These are phyloP conservation scores for Nicotiana benthamiana DNA, from an alignment of 257 asterid species.

Conservation along the genomic window DNA sequence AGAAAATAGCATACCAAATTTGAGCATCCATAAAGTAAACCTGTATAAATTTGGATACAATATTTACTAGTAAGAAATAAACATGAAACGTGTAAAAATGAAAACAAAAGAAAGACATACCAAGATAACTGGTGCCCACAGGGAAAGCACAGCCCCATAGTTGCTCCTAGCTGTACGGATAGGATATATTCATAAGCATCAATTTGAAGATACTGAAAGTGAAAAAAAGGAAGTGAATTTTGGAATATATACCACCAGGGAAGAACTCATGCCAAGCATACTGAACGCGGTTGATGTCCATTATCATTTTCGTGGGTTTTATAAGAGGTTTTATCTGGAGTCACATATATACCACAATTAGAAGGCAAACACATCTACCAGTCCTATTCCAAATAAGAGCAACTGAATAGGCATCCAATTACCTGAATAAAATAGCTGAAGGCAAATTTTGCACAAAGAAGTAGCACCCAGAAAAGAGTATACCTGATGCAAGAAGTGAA, in stretches of 20 bases:
- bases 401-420: conserved; percentile 20
- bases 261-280: conserved; percentile 96
- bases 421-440: conserved; percentile 85
- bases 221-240: conserved; percentile 4
- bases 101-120: conserved; percentile 37
- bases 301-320: conserved; percentile 70
- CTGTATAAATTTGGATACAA: conserved; percentile 26
- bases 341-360: conserved; percentile 15
- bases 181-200: conserved; percentile 18
- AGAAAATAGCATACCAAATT: conserved; percentile 87
- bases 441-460: conserved; percentile 63
- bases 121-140: conserved; percentile 86
- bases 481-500: conserved; percentile 46
- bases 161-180: conserved; percentile 58
- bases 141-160: conserved; percentile 59
- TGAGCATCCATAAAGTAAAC: conserved; percentile 96
- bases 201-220: conserved; percentile 9
- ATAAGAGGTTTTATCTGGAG: conserved; percentile 86
- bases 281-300: conserved; percentile 56
- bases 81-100: not conserved
- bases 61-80: not conserved
- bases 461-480: conserved; percentile 86
- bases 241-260: conserved; percentile 55
- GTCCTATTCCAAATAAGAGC: not conserved
- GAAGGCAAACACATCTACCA: conserved; percentile 2